These are phyloP conservation scores for Tolypocladium amazonense DNA, from an alignment of 2,329 filamentous ascomycete genomes.

Conservation along the genomic window DNA sequence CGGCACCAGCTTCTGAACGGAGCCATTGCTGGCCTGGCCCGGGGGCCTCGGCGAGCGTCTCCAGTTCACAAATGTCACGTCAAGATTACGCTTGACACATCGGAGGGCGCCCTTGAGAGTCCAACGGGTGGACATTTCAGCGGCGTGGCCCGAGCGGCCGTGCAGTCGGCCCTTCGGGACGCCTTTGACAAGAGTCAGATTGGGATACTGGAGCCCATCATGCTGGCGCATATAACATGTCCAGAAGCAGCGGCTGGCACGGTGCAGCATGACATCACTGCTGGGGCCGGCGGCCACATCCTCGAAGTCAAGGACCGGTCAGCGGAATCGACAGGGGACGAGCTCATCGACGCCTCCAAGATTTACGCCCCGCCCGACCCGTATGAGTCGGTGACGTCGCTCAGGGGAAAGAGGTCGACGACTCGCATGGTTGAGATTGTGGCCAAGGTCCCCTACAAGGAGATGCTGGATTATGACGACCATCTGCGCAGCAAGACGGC, in stretches of 20 bases:
- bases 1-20: conserved; percentile 62
- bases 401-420: conserved; percentile 37
- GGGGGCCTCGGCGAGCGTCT: conserved; percentile 71
- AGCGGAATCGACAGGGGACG: conserved; percentile 23
- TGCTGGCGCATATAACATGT: conserved; percentile 78
- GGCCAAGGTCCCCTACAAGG: conserved; percentile 83
- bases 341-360: conserved; percentile 53
- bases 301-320: conserved; percentile 55
- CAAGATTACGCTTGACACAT: conserved; percentile 56
- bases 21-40: conserved; percentile 69
- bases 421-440: conserved; percentile 54
- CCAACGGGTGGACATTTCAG: conserved; percentile 60
- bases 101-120: conserved; percentile 41
- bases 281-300: conserved; percentile 61
- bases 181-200: conserved; percentile 45
- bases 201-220: conserved; percentile 81
- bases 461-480: conserved; percentile 92
- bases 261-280: conserved; percentile 72
- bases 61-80: conserved; percentile 70
- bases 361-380: conserved; percentile 88
- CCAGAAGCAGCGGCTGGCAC: conserved; percentile 72
- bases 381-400: conserved; percentile 52
- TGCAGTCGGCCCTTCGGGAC: conserved; percentile 57
- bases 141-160: conserved; percentile 49
- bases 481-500: conserved; percentile 81